phyloP scores from a whole-genome alignment of 768 basidiomycete genomes.

The Auricularia heimuer region DNA sequence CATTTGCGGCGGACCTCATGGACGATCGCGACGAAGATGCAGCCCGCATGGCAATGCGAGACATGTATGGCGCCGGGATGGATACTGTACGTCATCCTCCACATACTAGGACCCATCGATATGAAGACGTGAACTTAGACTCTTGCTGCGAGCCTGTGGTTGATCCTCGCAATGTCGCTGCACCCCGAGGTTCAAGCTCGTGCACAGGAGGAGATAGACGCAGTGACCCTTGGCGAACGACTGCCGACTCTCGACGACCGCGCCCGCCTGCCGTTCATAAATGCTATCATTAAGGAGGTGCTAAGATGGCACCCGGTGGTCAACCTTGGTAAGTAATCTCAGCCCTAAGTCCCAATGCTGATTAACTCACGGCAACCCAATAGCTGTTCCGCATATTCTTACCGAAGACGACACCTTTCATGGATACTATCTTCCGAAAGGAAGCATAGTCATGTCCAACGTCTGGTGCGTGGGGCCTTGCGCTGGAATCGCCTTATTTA shows the following conservation, averaged over 20 bases:
- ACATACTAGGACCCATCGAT: too few relatives aligned
- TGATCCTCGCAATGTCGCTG: background rate
- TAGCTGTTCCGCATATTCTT: background rate
- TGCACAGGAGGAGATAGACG: background rate
- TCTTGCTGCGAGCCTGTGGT: background rate
- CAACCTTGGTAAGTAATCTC: background rate
- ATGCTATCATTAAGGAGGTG: background rate
- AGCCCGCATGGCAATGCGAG: too few relatives aligned
- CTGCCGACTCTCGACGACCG: background rate
- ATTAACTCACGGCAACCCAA: too few relatives aligned
- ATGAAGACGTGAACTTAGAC: too few relatives aligned
- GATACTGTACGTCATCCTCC: too few relatives aligned
- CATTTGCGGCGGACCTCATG: too few relatives aligned
- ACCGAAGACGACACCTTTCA: conserved; percentile 2
- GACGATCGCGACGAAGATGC: too few relatives aligned
- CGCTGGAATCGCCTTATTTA: too few relatives aligned
- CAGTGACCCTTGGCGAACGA: background rate
- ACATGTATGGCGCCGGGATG: too few relatives aligned
- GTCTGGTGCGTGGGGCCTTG: background rate
- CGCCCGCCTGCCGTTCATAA: background rate
- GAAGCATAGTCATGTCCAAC: background rate
- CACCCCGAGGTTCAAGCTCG: background rate
- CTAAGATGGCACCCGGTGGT: background rate
- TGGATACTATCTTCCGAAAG: background rate
- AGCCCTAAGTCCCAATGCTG: background rate